A percentile compares a stretch with the other conserved stretches of the same genome.
phyloP scores from a whole-genome alignment of 257 asterid genomes.

The Plantago elongata region DNA sequence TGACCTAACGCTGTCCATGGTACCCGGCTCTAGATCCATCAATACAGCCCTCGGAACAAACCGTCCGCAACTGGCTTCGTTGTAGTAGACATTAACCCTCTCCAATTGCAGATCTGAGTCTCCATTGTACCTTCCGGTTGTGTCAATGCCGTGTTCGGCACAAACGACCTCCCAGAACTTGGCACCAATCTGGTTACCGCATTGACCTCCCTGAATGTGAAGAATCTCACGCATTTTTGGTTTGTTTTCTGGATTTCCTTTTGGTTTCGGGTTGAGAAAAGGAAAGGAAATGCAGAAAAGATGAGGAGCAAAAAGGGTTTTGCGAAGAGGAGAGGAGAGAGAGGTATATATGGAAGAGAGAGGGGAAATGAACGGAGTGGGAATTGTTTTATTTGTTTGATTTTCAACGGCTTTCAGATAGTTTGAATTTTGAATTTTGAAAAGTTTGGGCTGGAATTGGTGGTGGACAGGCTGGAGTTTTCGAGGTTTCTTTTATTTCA shows the following conservation, averaged over 20 bases:
- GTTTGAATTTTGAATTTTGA: constrained; percentile 4
- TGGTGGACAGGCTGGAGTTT: neutral
- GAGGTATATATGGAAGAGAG: neutral
- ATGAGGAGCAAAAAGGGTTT: neutral
- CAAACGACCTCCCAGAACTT: constrained; percentile 16
- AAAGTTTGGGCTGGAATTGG: neutral
- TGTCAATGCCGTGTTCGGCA: constrained; percentile 12
- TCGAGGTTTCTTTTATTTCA: too few species aligned
- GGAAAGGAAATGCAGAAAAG: neutral
- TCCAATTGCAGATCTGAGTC: constrained; percentile 1
- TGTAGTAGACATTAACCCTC: constrained; percentile 12
- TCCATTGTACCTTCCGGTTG: constrained; percentile 7
- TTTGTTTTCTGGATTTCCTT: neutral
- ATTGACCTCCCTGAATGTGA: constrained; percentile 16
- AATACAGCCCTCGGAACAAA: constrained; percentile 9
- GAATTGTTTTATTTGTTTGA: neutral
- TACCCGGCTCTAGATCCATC: constrained; percentile 16
- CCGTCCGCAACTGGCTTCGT: constrained; percentile 13
- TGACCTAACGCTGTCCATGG: constrained; percentile 15
- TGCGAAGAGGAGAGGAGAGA: neutral
- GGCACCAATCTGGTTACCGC: constrained; percentile 18
- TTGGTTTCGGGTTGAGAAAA: neutral
- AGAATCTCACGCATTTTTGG: constrained; percentile 13
- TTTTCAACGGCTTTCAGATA: too few species aligned
- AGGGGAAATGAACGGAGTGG: neutral